These are phyloP conservation scores for Morella rubra DNA, from an alignment of 306 rosid species.

Conservation along the genomic window DNA sequence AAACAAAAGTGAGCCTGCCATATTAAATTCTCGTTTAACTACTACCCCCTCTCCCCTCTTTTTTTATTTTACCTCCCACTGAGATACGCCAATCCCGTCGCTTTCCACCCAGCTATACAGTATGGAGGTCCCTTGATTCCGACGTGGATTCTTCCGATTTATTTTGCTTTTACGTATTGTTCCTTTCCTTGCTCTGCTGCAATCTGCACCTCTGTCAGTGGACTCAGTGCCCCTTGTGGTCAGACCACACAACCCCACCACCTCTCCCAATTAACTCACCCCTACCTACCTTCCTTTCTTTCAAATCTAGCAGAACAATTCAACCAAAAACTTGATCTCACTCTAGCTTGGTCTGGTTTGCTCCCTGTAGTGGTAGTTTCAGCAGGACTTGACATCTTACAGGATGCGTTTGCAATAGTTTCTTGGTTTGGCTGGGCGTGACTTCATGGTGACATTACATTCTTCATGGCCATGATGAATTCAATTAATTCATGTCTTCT, in stretches of 20 bases:
- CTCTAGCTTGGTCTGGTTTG: constrained; percentile 9
- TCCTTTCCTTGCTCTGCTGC: constrained; percentile 65
- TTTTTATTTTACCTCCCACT: constrained; percentile 2
- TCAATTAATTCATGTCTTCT: constrained; percentile 32
- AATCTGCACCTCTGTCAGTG: constrained; percentile 36
- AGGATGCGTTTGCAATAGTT: no score
- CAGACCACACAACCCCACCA: constrained; percentile 37
- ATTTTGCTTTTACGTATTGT: constrained; percentile 56
- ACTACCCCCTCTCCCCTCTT: constrained; percentile 11
- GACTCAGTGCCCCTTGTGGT: constrained; percentile 33
- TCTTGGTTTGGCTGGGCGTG: constrained; percentile 28
- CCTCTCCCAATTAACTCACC: constrained; percentile 42
- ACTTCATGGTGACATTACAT: constrained; percentile 38
- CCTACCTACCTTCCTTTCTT: constrained; percentile 16
- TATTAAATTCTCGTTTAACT: constrained; percentile 46
- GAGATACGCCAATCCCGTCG: constrained; percentile 11
- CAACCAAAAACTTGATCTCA: constrained; percentile 10
- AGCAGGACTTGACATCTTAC: constrained; percentile 15
- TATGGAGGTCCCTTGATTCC: constrained; percentile 27
- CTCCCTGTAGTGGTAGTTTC: constrained; percentile 31
- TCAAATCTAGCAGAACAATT: constrained; percentile 22
- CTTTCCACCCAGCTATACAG: constrained; percentile 20
- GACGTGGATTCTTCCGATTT: constrained; percentile 51
- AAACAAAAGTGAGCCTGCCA: constrained; percentile 38
- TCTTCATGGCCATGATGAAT: constrained; percentile 44